Base-by-base conservation (phyloP, 352 stramenopile species). In the Pythium dissimile region DNA sequence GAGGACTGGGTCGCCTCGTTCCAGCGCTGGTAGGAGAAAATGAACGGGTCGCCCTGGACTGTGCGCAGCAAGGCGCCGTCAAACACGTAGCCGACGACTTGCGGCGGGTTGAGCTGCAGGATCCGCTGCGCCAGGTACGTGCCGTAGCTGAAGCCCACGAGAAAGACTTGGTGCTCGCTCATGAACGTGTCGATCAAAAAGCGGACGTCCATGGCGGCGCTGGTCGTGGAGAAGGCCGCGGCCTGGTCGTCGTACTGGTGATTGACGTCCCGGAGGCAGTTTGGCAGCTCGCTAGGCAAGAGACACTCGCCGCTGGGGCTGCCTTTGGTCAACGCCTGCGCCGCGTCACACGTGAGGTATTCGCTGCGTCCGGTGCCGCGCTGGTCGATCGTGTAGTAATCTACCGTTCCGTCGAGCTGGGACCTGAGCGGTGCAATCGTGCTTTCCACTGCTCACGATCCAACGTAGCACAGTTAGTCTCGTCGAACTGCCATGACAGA, bases 301-400 rank as follows among this genome's bases (percentile, higher is more conserved):
- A 71, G 55, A 1, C 30, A 15, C 2, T 34, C 37, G 48, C 54
- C 54, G 21, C 39, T n/a, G 0, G 62, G 59, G 6, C 48, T 62
- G 12, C 59, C 62, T 2, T 35, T 23, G 2, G 61, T 73, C 15
- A 64, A n/a, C 8, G 62, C 66, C 39, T 70, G 57, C 21, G 57
- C 51, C 1, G 62, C 66, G 3, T 66, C 51, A 28, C 67, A 75
- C 30, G 62, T 30, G 11, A 75, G 43, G 21, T 55, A 66, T 24
- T 58, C 56, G 32, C 63, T 72, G 15, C 62, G 67, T 12, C 63
- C 67, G 1, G 59, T 69, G 44, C 67, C 67, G 31, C 67, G 67
- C 39, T 75, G 67, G 42, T 75, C 67, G 26, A 75, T 41, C 34
- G 59, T 66, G 45, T 75, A 75, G 3, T 62, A 56, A 24, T 67